Conservation (phyloP, 139 green algal species). For the Haematococcus sp. region DNA sequence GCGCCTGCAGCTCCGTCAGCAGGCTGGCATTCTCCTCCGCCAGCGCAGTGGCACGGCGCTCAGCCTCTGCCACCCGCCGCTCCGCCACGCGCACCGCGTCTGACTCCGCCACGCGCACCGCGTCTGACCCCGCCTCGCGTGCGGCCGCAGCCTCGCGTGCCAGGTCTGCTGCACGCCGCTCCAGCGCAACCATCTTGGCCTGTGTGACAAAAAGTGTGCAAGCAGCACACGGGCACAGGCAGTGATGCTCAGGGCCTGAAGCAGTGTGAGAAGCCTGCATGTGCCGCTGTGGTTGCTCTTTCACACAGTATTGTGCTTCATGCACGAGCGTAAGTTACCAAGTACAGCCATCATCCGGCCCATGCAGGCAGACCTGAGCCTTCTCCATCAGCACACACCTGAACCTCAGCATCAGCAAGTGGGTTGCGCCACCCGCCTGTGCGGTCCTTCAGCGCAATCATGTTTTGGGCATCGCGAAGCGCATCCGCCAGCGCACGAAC, state of each 20-base stretch:
- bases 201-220: neutral
- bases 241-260: no score
- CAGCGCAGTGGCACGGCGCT: conserved; percentile 31
- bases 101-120: conserved; percentile 26
- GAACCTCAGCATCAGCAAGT: conserved; percentile 21
- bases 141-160: conserved; percentile 32
- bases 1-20: conserved; percentile 36
- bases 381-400: no score
- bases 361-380: no score
- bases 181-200: conserved; percentile 21
- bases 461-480: conserved; percentile 66
- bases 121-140: conserved; percentile 30
- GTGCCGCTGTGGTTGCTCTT: no score
- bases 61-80: conserved; percentile 43
- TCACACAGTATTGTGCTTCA: no score
- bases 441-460: conserved; percentile 42
- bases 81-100: conserved; percentile 35
- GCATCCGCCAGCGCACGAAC: conserved; percentile 44
- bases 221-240: no score
- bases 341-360: no score
- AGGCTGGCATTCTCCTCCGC: conserved; percentile 53
- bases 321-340: no score
- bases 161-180: conserved; percentile 37
- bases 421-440: conserved; percentile 29
- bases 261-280: no score